Evolutionary conservation across 2,329 filamentous ascomycete genomes (phyloP).

Genomic region (Zasmidium angulare): DNA sequence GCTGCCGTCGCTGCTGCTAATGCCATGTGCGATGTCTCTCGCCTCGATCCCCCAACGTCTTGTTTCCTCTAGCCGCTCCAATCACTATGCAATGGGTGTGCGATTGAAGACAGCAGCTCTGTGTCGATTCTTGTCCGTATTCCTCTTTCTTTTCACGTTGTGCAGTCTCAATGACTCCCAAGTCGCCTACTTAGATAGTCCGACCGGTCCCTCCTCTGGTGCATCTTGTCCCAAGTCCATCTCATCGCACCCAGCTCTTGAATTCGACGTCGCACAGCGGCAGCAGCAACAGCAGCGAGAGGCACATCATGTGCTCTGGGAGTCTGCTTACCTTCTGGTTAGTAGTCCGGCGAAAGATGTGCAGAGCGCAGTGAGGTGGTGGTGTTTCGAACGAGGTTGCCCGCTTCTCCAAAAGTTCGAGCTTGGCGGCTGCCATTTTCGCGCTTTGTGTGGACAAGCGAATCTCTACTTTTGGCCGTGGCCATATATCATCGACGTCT

Average conservation of each 20-base stretch:
- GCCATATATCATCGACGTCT: too few relatives aligned
- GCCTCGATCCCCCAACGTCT: too few relatives aligned
- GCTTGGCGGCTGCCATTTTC: too few relatives aligned
- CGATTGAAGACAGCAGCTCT: too few relatives aligned
- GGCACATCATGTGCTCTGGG: neutral
- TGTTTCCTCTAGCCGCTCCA: neutral
- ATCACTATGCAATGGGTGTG: neutral
- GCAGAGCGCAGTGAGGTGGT: neutral
- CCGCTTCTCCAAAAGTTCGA: neutral
- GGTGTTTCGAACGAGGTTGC: neutral
- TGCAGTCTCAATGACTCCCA: too few relatives aligned
- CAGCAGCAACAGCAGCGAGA: neutral
- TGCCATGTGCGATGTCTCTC: neutral
- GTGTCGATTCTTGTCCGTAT: too few relatives aligned
- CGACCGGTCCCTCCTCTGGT: neutral
- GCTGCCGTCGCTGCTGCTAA: neutral
- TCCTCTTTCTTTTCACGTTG: too few relatives aligned
- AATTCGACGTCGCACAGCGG: neutral
- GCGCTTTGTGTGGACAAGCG: too few relatives aligned
- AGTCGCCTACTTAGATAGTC: too few relatives aligned
- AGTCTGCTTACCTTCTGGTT: slow-evolving; percentile 1
- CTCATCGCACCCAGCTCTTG: neutral
- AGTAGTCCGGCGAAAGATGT: neutral
- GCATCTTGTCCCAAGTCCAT: neutral
- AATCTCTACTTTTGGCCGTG: too few relatives aligned